Base-by-base conservation (phyloP, 345 rosid genomes). In the Pugionium cornutum region DNA sequence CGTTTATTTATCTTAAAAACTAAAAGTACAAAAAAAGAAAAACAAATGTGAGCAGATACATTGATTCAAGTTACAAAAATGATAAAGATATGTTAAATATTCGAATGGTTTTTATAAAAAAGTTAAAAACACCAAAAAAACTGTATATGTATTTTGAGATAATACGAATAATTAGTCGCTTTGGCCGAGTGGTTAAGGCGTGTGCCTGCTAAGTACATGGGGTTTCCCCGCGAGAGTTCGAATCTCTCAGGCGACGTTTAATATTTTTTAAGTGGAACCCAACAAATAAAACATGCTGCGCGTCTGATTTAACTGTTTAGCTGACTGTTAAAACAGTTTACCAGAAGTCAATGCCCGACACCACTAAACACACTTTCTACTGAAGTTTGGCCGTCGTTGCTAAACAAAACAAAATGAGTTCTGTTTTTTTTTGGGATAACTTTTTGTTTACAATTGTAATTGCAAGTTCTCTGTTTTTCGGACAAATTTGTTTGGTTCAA, bases 181-280 rank as follows among this genome's bases (percentile, higher is more conserved):
- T 77, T 80, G 81, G 81, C 83, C 80, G 84, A 77, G 82, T 77
- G 83, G 86, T 81, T 82, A 82, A 79, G 83, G 84, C 82, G 80
- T 80, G 79, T 78, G 81, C 86, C 82, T 76, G 76, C 82, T 76
- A 81, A 68, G 86, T 79, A 79, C 83, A 79, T 81, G 83, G 87
- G 83, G 62, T 81, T 39, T 66, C 50, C 84, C 85, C 84, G 83
- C 89, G 85, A 79, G 89, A 80, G 82, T 80, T 84, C 85, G 86
- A 84, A 82, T 82, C 89, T 84, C 84, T 82, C 84, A 82, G 89
- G 83, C 86, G 86, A 75, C 83, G 87, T 3, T 47, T 0, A 0
- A 6, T 48, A 63, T 47, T 25, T 2, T 8, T 2, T 40, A 10
- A 6, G 46, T 29, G 37, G 61, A 35, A 2, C 45, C 66, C 9